phyloP scores from a whole-genome alignment of 2,329 filamentous ascomycete genomes.

The Eurotiales sp. region DNA sequence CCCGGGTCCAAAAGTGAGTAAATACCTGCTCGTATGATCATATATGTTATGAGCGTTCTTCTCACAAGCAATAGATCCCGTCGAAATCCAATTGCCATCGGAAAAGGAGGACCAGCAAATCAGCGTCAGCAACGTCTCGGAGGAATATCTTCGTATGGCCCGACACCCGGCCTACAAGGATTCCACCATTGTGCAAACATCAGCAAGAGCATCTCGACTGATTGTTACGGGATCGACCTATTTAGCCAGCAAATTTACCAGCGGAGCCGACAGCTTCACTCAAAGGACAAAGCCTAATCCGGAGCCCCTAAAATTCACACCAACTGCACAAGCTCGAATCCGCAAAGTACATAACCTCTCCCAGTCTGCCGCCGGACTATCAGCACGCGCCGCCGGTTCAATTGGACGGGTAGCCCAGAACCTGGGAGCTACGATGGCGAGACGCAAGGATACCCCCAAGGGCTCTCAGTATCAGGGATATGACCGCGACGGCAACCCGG shows the following conservation, averaged over 20 bases:
- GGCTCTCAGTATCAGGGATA: conserved; percentile 51
- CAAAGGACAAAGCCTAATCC: conserved; percentile 71
- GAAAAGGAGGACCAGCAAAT: conserved; percentile 47
- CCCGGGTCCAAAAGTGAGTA: conserved; percentile 84
- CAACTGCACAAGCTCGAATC: conserved; percentile 77
- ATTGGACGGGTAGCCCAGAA: conserved; percentile 85
- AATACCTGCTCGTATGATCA: not conserved
- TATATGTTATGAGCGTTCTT: not conserved
- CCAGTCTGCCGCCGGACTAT: conserved; percentile 70
- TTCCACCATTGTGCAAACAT: conserved; percentile 80
- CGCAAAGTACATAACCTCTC: conserved; percentile 90
- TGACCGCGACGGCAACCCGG: conserved; percentile 66
- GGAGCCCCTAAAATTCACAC: conserved; percentile 83
- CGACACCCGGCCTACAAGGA: conserved; percentile 89
- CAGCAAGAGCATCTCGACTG: conserved; percentile 80
- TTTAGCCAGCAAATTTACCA: conserved; percentile 72
- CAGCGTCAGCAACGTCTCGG: conserved; percentile 45
- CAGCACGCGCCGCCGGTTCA: conserved; percentile 80
- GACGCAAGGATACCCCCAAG: conserved; percentile 54
- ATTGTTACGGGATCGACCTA: conserved; percentile 84
- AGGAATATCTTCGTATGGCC: conserved; percentile 67
- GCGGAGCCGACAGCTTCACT: conserved; percentile 74
- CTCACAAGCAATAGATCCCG: conserved; percentile 37
- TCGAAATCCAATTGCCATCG: conserved; percentile 45
- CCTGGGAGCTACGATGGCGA: conserved; percentile 70